phyloP scores from a whole-genome alignment of 495 filamentous ascomycete species.

The Patellaria atrata region DNA sequence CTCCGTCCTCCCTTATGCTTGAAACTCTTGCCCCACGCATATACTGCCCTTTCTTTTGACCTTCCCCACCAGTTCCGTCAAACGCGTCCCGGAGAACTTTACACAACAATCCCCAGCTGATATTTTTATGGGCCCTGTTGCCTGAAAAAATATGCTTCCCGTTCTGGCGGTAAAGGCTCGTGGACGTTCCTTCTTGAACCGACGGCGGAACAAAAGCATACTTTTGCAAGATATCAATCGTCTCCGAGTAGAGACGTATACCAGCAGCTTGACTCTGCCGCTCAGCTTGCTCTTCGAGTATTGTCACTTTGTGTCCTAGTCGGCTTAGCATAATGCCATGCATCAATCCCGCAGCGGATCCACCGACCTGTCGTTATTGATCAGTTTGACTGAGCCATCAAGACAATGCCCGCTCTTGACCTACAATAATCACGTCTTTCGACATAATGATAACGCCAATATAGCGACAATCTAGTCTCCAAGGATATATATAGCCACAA shows the following conservation, averaged over 20 bases:
- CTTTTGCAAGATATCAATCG: too few relatives aligned
- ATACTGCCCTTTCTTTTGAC: conserved; percentile 32
- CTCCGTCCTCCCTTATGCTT: conserved; percentile 27
- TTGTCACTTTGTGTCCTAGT: conserved; percentile 30
- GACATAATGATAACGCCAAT: too few relatives aligned
- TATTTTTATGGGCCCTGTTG: too few relatives aligned
- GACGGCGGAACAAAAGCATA: conserved; percentile 32
- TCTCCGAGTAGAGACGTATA: too few relatives aligned
- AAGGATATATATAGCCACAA: too few relatives aligned
- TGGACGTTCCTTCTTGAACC: conserved; percentile 31
- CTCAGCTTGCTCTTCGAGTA: conserved; percentile 38
- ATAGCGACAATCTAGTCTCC: too few relatives aligned
- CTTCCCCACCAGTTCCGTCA: conserved; percentile 34
- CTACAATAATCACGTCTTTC: too few relatives aligned
- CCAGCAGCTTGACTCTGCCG: conserved; percentile 44
- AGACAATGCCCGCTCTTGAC: too few relatives aligned
- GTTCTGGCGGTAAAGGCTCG: too few relatives aligned
- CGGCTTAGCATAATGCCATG: conserved; percentile 34
- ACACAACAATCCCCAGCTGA: conserved; percentile 44
- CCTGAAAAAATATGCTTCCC: too few relatives aligned
- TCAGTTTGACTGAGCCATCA: background rate
- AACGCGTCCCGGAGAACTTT: conserved; percentile 40
- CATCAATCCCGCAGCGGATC: conserved; percentile 12
- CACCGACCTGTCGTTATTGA: conserved; percentile 9
- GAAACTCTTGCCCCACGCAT: conserved; percentile 35